Conservation (phyloP, 2,329 filamentous ascomycete genomes). For the Chalara sp. region DNA sequence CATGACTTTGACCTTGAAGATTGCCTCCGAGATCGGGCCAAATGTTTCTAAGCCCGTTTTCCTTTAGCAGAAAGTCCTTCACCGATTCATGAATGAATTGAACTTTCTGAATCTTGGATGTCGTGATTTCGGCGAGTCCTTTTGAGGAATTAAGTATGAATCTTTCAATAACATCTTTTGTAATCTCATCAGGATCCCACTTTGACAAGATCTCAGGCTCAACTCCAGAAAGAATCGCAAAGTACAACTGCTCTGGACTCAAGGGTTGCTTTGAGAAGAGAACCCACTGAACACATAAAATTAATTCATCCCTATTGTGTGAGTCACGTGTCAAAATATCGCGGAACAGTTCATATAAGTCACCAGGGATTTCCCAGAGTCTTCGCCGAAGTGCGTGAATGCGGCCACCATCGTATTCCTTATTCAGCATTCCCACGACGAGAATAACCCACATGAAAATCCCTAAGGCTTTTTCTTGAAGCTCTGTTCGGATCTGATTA, state of each 20-base stretch:
- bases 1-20: constrained; percentile 27
- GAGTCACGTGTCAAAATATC: constrained; percentile 43
- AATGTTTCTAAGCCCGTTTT: constrained; percentile 25
- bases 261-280: constrained; percentile 40
- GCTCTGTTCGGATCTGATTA: constrained; percentile 12
- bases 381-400: constrained; percentile 18
- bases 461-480: constrained; percentile 16
- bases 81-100: constrained; percentile 33
- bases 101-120: constrained; percentile 19
- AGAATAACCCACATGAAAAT: constrained; percentile 23
- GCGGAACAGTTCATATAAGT: constrained; percentile 41
- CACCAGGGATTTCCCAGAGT: constrained; percentile 33
- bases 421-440: constrained; percentile 33
- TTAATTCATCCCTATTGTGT: not conserved
- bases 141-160: constrained; percentile 31
- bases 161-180: constrained; percentile 21
- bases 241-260: constrained; percentile 37
- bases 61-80: constrained; percentile 30
- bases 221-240: constrained; percentile 30
- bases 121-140: constrained; percentile 30
- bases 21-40: constrained; percentile 27
- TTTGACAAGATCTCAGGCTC: constrained; percentile 9
- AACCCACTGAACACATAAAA: constrained; percentile 38
- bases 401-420: constrained; percentile 28
- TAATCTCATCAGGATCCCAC: constrained; percentile 18